A percentile compares a stretch with the other conserved stretches of the same genome.
phyloP scores from a whole-genome alignment of 257 asterid genomes.

The Solanum paucissectum region DNA sequence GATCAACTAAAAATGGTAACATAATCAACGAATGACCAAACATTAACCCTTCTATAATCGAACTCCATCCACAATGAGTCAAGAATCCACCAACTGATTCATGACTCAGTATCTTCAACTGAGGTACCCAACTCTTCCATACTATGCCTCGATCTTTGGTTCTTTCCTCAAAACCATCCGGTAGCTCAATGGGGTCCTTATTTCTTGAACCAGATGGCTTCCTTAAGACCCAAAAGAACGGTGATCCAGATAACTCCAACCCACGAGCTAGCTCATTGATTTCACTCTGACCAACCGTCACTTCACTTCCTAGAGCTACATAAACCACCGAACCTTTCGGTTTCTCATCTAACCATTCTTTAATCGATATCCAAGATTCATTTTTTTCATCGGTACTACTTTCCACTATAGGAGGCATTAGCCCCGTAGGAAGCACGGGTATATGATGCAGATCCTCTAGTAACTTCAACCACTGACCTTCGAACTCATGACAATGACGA shows the following conservation, averaged over 20 bases:
- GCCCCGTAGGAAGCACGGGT: neutral
- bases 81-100: constrained; percentile 47
- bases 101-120: constrained; percentile 51
- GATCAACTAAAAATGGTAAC: constrained; percentile 72
- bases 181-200: constrained; percentile 26
- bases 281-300: constrained; percentile 11
- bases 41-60: constrained; percentile 53
- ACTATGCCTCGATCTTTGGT: constrained; percentile 22
- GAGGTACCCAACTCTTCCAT: constrained; percentile 61
- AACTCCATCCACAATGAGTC: constrained; percentile 90
- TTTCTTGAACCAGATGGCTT: constrained; percentile 9
- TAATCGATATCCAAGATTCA: constrained; percentile 17
- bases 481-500: constrained; percentile 3
- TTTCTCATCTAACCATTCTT: constrained; percentile 18
- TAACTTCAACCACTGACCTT: neutral
- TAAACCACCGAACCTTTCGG: constrained; percentile 11
- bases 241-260: constrained; percentile 28
- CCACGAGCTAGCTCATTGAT: constrained; percentile 34
- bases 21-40: constrained; percentile 51
- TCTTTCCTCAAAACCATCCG: constrained; percentile 39
- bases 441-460: neutral
- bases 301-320: constrained; percentile 39
- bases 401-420: constrained; percentile 26
- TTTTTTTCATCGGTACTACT: neutral
- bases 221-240: constrained; percentile 72